Base-by-base conservation (phyloP, 306 rosid species). In the Fragaria ananassa region DNA sequence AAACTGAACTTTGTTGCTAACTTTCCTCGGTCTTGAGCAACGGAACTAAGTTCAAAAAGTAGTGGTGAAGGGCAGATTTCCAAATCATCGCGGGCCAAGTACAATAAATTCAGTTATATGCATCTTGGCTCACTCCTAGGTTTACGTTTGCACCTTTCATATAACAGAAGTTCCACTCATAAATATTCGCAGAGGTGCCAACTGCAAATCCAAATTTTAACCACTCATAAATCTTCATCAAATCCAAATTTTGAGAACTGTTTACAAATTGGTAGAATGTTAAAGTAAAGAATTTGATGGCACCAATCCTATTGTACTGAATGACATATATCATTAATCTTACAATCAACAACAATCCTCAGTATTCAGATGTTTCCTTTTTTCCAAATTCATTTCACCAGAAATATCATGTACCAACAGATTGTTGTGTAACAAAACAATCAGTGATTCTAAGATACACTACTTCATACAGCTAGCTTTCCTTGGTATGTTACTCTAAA, bases 191-290 rank as follows among this genome's bases (percentile, higher is more conserved):
- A 74, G 44, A 61, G 2, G 1, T 74, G 68, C 29, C 42, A 1
- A 57, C 68, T 41, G 68, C 54, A 57, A 25, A 58, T 57, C 76
- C 17, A 57, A 29, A 19, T 56, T 57, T 14, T 58, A 25, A 25
- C 27, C 27, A 25, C 27, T 25, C 27, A 25, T 25, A 25, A 25
- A 25, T 25, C 56, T 25, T 5, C 34, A 58, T n/a, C 54, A 57
- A 25, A 58, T 57, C 76, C 17, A 57, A 29, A 19, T 56, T 57
- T 14, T 58, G 56, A 74, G 56, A 74, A 9, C 49, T 15, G 18
- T 41, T 44, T 74, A 53, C 50, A 57, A 57, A 41, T 42, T 25
- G 68, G 68, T 73, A 57, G 68, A 74, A 25, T 2, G 8, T 29
- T 51, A 8, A 56, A 72, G 53, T 10, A 53, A 60, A 35, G 5